Percentiles rank a stretch among this genome's conserved stretches.
Conservation (phyloP, 257 asterid genomes). For the Cynanchum wilfordii region DNA sequence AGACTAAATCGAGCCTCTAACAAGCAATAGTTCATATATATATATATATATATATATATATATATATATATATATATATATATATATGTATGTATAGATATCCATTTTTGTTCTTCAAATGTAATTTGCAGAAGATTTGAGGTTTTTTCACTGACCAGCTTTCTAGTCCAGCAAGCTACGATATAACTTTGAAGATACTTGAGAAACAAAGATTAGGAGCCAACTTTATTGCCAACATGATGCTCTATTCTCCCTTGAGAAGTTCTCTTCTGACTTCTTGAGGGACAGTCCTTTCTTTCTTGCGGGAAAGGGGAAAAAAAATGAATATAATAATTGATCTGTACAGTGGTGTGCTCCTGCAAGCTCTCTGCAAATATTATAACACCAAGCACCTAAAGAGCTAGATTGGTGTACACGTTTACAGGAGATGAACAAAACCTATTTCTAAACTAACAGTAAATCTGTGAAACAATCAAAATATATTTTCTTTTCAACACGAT, state of each 20-base stretch:
- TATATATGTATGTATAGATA: no score
- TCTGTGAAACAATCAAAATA: slow-evolving; percentile 16
- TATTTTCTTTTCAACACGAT: slow-evolving; percentile 14
- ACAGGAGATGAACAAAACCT: slow-evolving; percentile 22
- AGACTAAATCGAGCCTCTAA: neutral
- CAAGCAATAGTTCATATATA: neutral
- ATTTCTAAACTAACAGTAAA: slow-evolving; percentile 48
- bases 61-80: no score
- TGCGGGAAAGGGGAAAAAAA: slow-evolving; percentile 16
- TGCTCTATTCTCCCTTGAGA: slow-evolving; percentile 5
- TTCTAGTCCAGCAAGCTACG: neutral
- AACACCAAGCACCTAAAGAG: slow-evolving; percentile 18
- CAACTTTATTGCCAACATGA: slow-evolving; percentile 10
- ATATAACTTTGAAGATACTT: neutral
- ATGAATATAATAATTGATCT: slow-evolving; percentile 46
- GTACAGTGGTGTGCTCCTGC: slow-evolving; percentile 36
- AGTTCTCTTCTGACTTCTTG: slow-evolving; percentile 17
- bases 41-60: no score
- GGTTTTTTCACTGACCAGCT: neutral
- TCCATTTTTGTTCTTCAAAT: neutral
- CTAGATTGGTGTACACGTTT: slow-evolving; percentile 7
- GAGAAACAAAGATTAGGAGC: neutral
- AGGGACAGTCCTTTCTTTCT: slow-evolving; percentile 22
- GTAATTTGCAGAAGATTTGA: neutral
- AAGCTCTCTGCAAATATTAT: slow-evolving; percentile 20